Evolutionary conservation across 164 flowering plant genomes (phyloP).

Genomic region (Chimonanthus praecox): DNA sequence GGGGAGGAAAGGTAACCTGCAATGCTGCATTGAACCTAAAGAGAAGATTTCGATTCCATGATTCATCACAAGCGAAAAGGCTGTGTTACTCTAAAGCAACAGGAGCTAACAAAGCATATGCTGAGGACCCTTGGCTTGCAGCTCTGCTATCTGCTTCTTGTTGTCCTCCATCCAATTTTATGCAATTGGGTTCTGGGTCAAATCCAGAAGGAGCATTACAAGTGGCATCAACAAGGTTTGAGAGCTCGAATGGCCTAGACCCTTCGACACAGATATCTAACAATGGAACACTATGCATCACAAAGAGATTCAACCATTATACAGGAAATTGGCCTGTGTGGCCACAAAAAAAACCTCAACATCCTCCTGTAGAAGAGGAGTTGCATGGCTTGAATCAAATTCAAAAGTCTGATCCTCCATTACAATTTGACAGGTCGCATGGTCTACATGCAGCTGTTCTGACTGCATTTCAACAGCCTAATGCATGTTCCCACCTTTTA

Average conservation of each 20-base stretch:
- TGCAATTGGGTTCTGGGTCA: neutral
- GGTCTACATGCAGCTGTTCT: too few species aligned
- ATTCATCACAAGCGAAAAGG: conserved; percentile 10
- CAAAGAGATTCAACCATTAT: neutral
- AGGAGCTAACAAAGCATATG: neutral
- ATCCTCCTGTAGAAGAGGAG: neutral
- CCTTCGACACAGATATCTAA: neutral
- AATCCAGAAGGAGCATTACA: neutral
- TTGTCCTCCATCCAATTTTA: neutral
- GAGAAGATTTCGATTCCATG: conserved; percentile 16
- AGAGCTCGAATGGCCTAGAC: conserved; percentile 2
- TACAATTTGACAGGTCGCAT: too few species aligned
- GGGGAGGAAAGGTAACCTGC: neutral
- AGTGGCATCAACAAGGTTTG: neutral
- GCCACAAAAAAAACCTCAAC: neutral
- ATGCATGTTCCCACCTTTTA: too few species aligned
- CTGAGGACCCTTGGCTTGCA: neutral
- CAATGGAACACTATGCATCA: neutral
- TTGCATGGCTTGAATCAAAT: neutral
- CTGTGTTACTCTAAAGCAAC: conserved; percentile 7
- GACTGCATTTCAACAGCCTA: too few species aligned
- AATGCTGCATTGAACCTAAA: conserved; percentile 6
- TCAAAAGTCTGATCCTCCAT: too few species aligned
- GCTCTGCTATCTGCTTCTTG: neutral
- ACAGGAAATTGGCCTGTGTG: neutral